Evolutionary conservation across 345 rosid species (phyloP).

Genomic region (Citrus australasica): DNA sequence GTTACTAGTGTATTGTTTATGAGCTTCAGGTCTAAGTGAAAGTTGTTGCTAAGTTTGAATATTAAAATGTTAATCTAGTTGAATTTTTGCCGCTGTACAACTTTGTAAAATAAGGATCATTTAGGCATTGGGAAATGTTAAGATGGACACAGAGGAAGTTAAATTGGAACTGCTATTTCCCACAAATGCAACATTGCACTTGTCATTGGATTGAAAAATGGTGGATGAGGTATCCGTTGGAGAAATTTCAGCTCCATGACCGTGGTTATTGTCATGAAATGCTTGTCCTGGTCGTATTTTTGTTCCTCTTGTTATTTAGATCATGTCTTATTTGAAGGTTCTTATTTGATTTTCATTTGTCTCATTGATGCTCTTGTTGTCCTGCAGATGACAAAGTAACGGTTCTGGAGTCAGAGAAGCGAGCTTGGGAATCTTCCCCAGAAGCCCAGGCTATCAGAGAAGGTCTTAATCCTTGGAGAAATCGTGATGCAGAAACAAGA

Average conservation of each 20-base stretch:
- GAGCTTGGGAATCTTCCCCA: conserved; percentile 67
- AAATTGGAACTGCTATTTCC: neutral
- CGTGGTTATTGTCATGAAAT: neutral
- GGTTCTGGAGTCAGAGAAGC: conserved; percentile 75
- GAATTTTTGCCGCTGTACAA: neutral
- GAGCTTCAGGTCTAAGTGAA: neutral
- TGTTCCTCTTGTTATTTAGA: neutral
- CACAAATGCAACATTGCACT: neutral
- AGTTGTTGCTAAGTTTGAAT: neutral
- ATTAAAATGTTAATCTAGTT: neutral
- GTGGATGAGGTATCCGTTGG: neutral
- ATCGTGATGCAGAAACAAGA: conserved; percentile 39
- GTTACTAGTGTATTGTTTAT: neutral
- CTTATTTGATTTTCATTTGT: neutral
- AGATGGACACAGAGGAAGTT: neutral
- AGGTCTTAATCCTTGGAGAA: conserved; percentile 90
- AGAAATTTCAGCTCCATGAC: neutral
- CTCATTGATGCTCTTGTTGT: neutral
- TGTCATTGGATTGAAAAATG: neutral
- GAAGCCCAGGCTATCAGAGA: conserved; percentile 76
- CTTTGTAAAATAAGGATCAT: neutral
- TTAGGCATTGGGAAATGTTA: neutral
- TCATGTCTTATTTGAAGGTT: neutral
- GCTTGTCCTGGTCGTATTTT: neutral
- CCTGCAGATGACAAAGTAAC: conserved; percentile 84